Evolutionary conservation across 306 rosid genomes (phyloP).

Genomic region (Dryas drummondii): DNA sequence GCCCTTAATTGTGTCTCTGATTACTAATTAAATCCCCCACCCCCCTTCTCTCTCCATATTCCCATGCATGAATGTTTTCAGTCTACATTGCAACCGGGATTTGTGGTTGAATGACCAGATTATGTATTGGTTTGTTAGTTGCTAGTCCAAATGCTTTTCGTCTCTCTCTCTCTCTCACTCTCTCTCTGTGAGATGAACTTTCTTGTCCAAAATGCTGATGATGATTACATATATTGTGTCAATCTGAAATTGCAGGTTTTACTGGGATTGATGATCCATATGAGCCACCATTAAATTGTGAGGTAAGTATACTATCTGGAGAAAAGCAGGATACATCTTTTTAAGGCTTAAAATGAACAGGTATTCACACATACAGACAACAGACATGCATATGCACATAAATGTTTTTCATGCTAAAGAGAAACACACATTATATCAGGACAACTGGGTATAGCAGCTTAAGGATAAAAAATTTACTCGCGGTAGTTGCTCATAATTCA

Average conservation of each 20-base stretch:
- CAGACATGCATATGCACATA: neutral
- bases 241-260: slow-evolving; percentile 48
- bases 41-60: neutral
- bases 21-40: neutral
- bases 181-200: neutral
- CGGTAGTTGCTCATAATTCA: neutral
- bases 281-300: slow-evolving; percentile 54
- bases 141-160: neutral
- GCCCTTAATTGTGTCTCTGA: neutral
- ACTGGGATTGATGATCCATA: slow-evolving; percentile 88
- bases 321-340: neutral
- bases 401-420: neutral
- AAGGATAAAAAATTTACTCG: neutral
- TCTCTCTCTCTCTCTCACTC: neutral
- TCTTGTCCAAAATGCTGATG: neutral
- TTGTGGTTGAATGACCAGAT: neutral
- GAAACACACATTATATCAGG: neutral
- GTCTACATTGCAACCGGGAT: neutral
- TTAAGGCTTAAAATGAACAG: neutral
- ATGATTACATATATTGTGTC: neutral
- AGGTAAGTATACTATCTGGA: slow-evolving; percentile 42
- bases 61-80: neutral
- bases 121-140: neutral
- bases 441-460: neutral
- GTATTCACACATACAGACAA: neutral